phyloP scores from a whole-genome alignment of 2,329 filamentous ascomycete species.

The Diplocarpon rosae region DNA sequence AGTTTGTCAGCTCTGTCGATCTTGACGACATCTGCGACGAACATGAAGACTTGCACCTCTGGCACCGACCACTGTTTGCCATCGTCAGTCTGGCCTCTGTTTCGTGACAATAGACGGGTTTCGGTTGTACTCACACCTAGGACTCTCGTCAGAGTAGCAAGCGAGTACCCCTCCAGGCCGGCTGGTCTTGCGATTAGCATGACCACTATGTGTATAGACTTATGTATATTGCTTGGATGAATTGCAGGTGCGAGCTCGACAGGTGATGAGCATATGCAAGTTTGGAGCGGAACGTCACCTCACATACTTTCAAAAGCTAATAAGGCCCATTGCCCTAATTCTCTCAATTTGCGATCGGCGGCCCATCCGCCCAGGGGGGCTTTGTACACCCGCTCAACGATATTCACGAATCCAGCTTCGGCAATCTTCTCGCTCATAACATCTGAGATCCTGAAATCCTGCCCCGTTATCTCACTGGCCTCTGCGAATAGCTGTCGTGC shows the following conservation, averaged over 20 bases:
- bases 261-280: too few species aligned
- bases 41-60: constrained; percentile 21
- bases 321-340: constrained; percentile 20
- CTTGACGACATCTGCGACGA: constrained; percentile 1
- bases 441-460: constrained; percentile 27
- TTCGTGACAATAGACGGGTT: constrained; percentile 1
- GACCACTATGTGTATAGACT: too few species aligned
- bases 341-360: constrained; percentile 22
- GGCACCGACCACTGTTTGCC: constrained; percentile 15
- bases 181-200: background rate
- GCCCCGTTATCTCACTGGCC: constrained; percentile 30
- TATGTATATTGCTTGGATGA: too few species aligned
- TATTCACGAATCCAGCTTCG: constrained; percentile 25
- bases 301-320: constrained; percentile 13
- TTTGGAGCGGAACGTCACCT: too few species aligned
- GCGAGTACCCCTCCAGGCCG: constrained; percentile 20
- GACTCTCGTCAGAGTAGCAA: constrained; percentile 20
- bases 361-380: constrained; percentile 28
- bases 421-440: constrained; percentile 17
- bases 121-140: constrained; percentile 17
- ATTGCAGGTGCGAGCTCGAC: too few species aligned
- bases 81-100: constrained; percentile 7
- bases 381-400: constrained; percentile 22
- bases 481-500: constrained; percentile 28
- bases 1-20: constrained; percentile 1